Evolutionary conservation across 805 yeast genomes (phyloP).

Genomic region (Wickerhamomyces rabaulensis): DNA sequence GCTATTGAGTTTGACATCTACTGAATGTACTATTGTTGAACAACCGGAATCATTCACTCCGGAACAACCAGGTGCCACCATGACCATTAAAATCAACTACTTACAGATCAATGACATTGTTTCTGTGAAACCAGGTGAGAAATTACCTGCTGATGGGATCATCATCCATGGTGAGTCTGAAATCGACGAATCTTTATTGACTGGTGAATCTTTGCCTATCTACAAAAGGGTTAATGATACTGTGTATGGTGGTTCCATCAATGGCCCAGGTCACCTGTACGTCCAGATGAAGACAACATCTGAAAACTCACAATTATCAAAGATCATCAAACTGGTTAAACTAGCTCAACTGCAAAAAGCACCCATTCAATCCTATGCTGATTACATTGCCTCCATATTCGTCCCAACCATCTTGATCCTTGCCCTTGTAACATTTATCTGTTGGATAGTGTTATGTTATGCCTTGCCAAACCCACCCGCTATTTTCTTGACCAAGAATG

Average conservation of each 20-base stretch:
- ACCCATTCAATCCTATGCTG: conserved; percentile 88
- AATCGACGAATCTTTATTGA: conserved; percentile 81
- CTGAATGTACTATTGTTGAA: conserved; percentile 60
- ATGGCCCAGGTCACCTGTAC: conserved; percentile 69
- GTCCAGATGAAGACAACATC: conserved; percentile 71
- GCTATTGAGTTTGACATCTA: conserved; percentile 75
- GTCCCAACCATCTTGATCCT: conserved; percentile 70
- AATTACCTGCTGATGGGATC: conserved; percentile 87
- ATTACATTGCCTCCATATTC: conserved; percentile 75
- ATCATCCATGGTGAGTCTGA: conserved; percentile 76
- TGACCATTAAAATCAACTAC: conserved; percentile 63
- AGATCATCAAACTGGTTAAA: conserved; percentile 79
- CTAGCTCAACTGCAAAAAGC: conserved; percentile 87
- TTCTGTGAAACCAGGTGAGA: conserved; percentile 78
- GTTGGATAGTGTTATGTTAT: conserved; percentile 48
- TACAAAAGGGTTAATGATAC: conserved; percentile 51
- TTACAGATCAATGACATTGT: conserved; percentile 75
- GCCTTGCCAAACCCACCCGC: conserved; percentile 38
- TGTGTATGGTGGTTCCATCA: conserved; percentile 88
- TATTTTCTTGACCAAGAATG: conserved; percentile 44
- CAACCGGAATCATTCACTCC: conserved; percentile 25
- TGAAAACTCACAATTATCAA: conserved; percentile 77
- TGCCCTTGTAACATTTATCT: conserved; percentile 57
- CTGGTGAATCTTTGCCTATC: conserved; percentile 87
- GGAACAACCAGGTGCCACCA: conserved; percentile 29